Evolutionary conservation across 768 basidiomycete species (phyloP), one percentile per base, ranked within the genome.

Genomic region (Boletus vinaceobasis): DNA sequence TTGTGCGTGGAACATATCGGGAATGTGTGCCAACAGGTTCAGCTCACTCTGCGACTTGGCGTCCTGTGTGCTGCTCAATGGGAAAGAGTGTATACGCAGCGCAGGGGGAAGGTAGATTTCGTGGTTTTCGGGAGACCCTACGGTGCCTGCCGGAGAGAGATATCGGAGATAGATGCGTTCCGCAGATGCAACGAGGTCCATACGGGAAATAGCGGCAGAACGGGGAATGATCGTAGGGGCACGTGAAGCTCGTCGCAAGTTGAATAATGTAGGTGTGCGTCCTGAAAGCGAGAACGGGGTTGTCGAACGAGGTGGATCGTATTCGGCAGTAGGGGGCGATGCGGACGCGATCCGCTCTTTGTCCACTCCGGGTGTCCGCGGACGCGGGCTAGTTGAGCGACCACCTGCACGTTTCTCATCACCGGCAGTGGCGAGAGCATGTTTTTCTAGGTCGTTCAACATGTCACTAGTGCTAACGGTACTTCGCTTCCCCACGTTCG

Each of bases 101-200:
- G 90, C 82, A 1, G 94, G 90, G 0, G 97, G 97, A 19, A 99
- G 87, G 70, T 98, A 98, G 47, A 99, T 95, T 76, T 98, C 96
- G 71, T 98, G 96, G 72, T 93, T 95, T 68, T 94, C 90, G 13
- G 85, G 83, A 15, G 87, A 84, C 58, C 89, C 85, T 7, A 88
- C 81, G 17, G 85, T 80, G 66, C 84, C 86, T 33, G 83, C 85
- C 6, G 88, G 90, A 6, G 89, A 88, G 56, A 99, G 86, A 74
- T 98, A 98, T 50, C 94, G 87, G 68, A 87, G 87, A 77, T 86
- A 98, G 62, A 99, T 98, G 65, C 94, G 91, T 67, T 98, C 97
- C 10, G 96, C 97, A 31, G 90, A 92, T 8, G 88, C 88, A 61
- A 98, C 83, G 63, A 98, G 81, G 72, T 98, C 92, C 64, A 85